phyloP scores from a whole-genome alignment of 2,329 filamentous ascomycete genomes.

The Neonectria sp. region DNA sequence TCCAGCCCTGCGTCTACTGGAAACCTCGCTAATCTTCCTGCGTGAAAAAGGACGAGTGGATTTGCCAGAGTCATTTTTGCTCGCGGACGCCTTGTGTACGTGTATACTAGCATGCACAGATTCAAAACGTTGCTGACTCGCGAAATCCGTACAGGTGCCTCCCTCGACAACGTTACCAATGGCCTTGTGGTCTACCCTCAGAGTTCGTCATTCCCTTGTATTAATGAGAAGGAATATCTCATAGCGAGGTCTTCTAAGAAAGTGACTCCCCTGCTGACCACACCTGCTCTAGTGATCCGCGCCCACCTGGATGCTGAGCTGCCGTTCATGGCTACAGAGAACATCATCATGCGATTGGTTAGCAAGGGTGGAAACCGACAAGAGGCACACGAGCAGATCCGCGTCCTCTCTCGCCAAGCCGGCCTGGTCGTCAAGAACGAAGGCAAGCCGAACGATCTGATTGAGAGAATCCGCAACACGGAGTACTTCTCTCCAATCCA shows the following conservation, averaged over 20 bases:
- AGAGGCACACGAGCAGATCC: slow-evolving; percentile 42
- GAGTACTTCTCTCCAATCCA: slow-evolving; percentile 41
- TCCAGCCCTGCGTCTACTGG: too few relatives aligned
- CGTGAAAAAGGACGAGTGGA: slow-evolving; percentile 27
- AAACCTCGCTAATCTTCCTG: neutral
- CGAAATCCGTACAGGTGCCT: slow-evolving; percentile 3
- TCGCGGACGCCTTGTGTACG: slow-evolving; percentile 35
- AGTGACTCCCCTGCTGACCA: neutral
- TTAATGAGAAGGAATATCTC: too few relatives aligned
- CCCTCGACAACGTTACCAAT: slow-evolving; percentile 39
- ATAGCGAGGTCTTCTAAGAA: too few relatives aligned
- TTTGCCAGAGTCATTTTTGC: slow-evolving; percentile 37
- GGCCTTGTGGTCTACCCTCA: slow-evolving; percentile 40
- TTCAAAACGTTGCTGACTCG: neutral
- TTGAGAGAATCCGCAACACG: slow-evolving; percentile 36
- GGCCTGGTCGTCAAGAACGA: slow-evolving; percentile 36
- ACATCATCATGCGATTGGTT: slow-evolving; percentile 39
- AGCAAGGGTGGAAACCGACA: slow-evolving; percentile 36
- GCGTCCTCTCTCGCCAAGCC: slow-evolving; percentile 39
- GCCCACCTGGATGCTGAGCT: slow-evolving; percentile 30
- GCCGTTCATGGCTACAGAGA: slow-evolving; percentile 39
- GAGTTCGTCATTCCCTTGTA: neutral
- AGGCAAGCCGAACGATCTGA: slow-evolving; percentile 39
- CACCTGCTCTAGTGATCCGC: slow-evolving; percentile 15
- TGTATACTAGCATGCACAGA: neutral